Percentiles rank a stretch among this genome's conserved stretches.
Evolutionary conservation across 2,329 filamentous ascomycete species (phyloP).

Genomic region (Aspergillus oerlinghausenensis): DNA sequence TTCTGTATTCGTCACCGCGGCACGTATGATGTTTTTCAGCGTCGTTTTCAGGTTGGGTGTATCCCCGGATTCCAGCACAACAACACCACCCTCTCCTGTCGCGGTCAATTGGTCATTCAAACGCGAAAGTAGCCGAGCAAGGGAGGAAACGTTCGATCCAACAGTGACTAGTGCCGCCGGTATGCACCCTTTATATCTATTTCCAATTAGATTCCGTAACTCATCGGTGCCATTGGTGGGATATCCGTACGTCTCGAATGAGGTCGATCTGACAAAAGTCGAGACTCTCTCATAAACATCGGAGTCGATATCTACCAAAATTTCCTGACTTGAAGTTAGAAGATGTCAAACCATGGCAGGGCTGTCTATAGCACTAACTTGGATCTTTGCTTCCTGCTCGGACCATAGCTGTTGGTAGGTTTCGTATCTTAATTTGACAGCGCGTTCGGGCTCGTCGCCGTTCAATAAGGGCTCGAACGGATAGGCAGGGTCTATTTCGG

Average conservation of each 20-base stretch:
- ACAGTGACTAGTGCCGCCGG: conserved; percentile 41
- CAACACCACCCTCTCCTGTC: conserved; percentile 30
- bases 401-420: conserved; percentile 39
- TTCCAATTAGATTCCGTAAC: conserved; percentile 10
- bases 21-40: conserved; percentile 44
- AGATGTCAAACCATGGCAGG: not conserved
- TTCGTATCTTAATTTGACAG: conserved; percentile 31
- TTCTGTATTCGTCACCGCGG: conserved; percentile 35
- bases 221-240: not conserved
- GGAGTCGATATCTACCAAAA: conserved; percentile 38
- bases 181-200: conserved; percentile 37
- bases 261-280: conserved; percentile 33
- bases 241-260: conserved; percentile 31
- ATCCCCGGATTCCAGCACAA: conserved; percentile 42
- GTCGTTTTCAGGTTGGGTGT: conserved; percentile 43
- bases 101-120: conserved; percentile 32
- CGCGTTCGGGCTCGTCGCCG: conserved; percentile 32
- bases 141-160: conserved; percentile 41
- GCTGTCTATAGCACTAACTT: conserved; percentile 22
- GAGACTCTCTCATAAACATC: conserved; percentile 35
- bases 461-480: conserved; percentile 38
- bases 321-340: conserved; percentile 22
- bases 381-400: conserved; percentile 35
- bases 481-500: conserved; percentile 10
- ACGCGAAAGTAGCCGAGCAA: conserved; percentile 33